Evolutionary conservation across 371 early-diverging fungal genomes (phyloP).

Genomic region (Ecytonucleospora hepatopenaei): DNA sequence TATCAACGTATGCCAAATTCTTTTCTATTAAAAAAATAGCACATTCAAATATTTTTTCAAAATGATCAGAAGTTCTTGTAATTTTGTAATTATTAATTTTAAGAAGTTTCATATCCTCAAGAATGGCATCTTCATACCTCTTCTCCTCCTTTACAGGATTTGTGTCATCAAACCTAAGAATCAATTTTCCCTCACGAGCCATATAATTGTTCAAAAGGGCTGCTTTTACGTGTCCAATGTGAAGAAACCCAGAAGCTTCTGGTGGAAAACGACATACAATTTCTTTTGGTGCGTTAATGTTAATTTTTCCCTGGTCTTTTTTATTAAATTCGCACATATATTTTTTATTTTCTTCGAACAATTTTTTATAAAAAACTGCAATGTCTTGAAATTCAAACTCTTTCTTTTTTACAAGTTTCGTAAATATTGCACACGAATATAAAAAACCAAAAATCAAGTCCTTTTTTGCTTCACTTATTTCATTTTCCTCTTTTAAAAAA

Average conservation of each 20-base stretch:
- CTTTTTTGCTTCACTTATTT: neutral
- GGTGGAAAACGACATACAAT: constrained; percentile 84
- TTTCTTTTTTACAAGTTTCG: constrained; percentile 32
- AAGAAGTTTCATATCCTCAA: constrained; percentile 50
- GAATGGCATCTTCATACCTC: constrained; percentile 48
- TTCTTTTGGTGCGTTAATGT: constrained; percentile 23
- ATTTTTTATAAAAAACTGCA: constrained; percentile 26
- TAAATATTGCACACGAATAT: constrained; percentile 9
- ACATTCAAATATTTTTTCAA: constrained; percentile 70
- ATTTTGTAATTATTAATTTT: constrained; percentile 69
- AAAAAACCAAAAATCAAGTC: constrained; percentile 45
- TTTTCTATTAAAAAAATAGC: constrained; percentile 74
- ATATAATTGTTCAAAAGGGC: constrained; percentile 91
- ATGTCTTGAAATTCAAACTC: constrained; percentile 19
- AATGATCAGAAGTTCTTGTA: constrained; percentile 85
- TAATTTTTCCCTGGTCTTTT: constrained; percentile 35
- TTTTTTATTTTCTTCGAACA: constrained; percentile 27
- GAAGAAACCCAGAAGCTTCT: constrained; percentile 89
- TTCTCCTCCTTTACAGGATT: constrained; percentile 91
- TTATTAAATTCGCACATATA: constrained; percentile 44
- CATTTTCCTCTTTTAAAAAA: neutral
- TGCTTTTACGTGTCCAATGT: constrained; percentile 97
- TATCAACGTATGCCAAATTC: constrained; percentile 87
- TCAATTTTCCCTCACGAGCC: constrained; percentile 76
- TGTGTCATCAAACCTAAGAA: constrained; percentile 97